Percentiles rank a stretch among this genome's conserved stretches.
These are phyloP conservation scores for Punica granatum DNA, from an alignment of 345 rosid species.

Conservation along the genomic window DNA sequence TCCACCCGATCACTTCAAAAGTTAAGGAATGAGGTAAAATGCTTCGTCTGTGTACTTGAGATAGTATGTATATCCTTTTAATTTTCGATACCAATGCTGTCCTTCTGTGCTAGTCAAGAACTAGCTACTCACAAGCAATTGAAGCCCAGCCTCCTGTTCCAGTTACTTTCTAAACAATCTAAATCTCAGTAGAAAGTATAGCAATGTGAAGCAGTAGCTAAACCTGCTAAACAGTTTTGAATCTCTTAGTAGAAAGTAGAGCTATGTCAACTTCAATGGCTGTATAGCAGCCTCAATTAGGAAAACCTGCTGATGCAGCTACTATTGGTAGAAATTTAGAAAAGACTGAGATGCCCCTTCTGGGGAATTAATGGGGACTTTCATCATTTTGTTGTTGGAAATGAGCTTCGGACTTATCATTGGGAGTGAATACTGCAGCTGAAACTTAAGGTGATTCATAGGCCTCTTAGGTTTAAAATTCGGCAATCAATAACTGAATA, in stretches of 20 bases:
- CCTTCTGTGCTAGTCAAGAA: not conserved
- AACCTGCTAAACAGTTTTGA: not conserved
- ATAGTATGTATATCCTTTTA: not conserved
- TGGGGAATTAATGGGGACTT: not conserved
- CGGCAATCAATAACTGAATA: not conserved
- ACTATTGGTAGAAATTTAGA: not conserved
- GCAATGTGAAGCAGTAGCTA: not conserved
- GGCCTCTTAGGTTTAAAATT: not conserved
- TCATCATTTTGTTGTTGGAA: not conserved
- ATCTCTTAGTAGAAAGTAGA: not conserved
- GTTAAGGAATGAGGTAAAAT: constrained; percentile 74
- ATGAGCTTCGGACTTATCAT: not conserved
- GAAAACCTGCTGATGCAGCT: not conserved
- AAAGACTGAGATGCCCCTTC: not conserved
- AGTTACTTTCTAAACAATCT: not conserved
- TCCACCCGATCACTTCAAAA: constrained; percentile 83
- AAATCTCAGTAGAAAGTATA: not conserved
- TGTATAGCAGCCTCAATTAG: not conserved
- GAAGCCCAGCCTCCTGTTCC: not conserved
- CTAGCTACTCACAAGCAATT: not conserved
- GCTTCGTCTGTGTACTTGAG: constrained; percentile 1
- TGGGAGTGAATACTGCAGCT: not conserved
- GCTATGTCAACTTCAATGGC: not conserved
- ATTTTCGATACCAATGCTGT: not conserved
- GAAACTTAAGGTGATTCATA: not conserved